phyloP scores from a whole-genome alignment of 2,329 filamentous ascomycete species.

The Stagonosporopsis rhizophila region DNA sequence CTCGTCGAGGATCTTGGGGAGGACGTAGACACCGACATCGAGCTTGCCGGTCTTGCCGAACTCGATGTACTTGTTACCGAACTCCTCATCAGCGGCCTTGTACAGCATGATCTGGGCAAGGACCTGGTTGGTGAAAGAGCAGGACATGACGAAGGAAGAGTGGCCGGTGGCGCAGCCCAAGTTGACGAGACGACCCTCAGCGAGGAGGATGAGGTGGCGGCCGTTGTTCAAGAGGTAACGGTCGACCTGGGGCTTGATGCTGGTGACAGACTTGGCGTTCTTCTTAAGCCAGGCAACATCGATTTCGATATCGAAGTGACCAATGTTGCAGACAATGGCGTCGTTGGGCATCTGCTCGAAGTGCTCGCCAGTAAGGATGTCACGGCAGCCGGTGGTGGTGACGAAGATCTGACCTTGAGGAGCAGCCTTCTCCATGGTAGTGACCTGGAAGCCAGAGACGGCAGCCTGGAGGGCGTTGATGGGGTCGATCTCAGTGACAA shows the following conservation, averaged over 20 bases:
- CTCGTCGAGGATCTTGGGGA: constrained; percentile 99
- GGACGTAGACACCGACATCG: constrained; percentile 89
- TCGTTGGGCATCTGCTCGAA: constrained; percentile 97
- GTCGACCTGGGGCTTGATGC: constrained; percentile 99
- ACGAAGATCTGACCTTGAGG: constrained; percentile 94
- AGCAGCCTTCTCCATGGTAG: constrained; percentile 97
- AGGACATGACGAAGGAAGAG: constrained; percentile 99
- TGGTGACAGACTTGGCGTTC: constrained; percentile 90
- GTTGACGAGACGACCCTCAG: constrained; percentile 99
- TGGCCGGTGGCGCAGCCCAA: constrained; percentile 98
- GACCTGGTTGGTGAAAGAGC: constrained; percentile 99
- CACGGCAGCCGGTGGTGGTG: constrained; percentile 98
- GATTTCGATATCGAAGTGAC: constrained; percentile 99
- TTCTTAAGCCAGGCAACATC: constrained; percentile 99
- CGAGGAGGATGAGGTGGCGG: constrained; percentile 96
- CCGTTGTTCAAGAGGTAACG: constrained; percentile 93
- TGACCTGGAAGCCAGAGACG: constrained; percentile 95
- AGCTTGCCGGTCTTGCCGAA: constrained; percentile 94
- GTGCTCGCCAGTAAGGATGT: constrained; percentile 91
- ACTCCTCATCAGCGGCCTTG: constrained; percentile 88
- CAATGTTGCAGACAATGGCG: constrained; percentile 99
- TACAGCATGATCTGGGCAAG: constrained; percentile 98
- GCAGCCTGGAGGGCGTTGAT: constrained; percentile 99
- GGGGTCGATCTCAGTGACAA: constrained; percentile 96
- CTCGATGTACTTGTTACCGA: constrained; percentile 93